Base-by-base conservation (phyloP, 805 yeast genomes). In the Pichia sporocuriosa region DNA sequence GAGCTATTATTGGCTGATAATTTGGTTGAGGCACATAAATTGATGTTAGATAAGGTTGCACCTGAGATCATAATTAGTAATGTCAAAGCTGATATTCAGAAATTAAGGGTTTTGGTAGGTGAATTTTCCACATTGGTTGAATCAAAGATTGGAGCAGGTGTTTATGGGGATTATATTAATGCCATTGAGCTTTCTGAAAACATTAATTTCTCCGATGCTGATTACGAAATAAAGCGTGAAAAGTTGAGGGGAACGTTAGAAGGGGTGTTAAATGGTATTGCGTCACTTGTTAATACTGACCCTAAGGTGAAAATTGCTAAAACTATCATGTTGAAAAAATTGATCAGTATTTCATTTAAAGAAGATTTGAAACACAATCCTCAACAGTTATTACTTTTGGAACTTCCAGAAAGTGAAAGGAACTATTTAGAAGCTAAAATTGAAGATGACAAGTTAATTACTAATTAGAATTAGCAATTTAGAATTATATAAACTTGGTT, bases 21-120 rank as follows among this genome's bases (percentile, higher is more conserved):
- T 37, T 75, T 74, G 65, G 66, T 61, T 0, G 78, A 75, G 30
- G 95, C 96, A 0, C 93, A 85, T 53, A 56, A 62, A 2, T 62
- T 76, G 1, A 61, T 85, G 4, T 51, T 79, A 8, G 55, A 64
- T 1, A 57, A 68, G 3, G 81, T 87, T 24, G 97, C 90, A 0
- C 97, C 97, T 8, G 58, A 61, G 12, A 73, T 81, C 3, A 75
- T 89, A 1, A 72, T 80, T 13, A 67, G 73, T n/a, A 70, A 73
- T 42, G 20, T 32, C 12, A 6, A 26, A 2, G 62, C 50, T 6
- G 48, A 33, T 37, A 49, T 45, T 33, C 53, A 25, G 6, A 48
- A 54, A 10, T 50, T 77, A n/a, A 51, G 55, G n/a, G 45, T 43
- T 1, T 46, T 82, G 9, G 74, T 32, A 42, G 55, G 2, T 45